Conservation (phyloP, 768 basidiomycete species). For the Psilocybe sp. region DNA sequence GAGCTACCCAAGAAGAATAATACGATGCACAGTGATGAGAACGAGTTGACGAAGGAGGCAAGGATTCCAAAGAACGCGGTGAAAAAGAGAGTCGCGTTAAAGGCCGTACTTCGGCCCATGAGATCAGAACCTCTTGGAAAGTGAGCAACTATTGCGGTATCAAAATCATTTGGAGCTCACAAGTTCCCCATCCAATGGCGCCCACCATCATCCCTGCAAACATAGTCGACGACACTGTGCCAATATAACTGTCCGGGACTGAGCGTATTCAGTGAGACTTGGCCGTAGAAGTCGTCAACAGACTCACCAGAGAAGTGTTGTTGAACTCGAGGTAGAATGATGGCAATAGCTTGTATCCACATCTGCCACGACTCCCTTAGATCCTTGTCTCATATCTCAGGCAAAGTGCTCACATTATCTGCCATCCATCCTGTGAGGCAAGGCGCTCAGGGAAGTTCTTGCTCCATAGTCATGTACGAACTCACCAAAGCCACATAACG, state of each 20-base stretch:
- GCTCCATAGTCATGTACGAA: conserved; percentile 6
- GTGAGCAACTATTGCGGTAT: background rate
- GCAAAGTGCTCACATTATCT: conserved; percentile 65
- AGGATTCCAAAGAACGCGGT: conserved; percentile 86
- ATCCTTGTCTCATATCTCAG: conserved; percentile 12
- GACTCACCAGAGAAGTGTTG: conserved; percentile 73
- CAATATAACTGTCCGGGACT: conserved; percentile 79
- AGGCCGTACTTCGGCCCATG: conserved; percentile 83
- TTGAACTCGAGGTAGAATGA: conserved; percentile 95
- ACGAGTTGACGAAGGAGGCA: conserved; percentile 72
- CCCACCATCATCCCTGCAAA: conserved; percentile 98
- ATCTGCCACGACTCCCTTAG: conserved; percentile 47
- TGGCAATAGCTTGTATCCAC: conserved; percentile 91
- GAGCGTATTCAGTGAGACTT: conserved; percentile 5
- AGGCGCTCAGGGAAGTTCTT: background rate
- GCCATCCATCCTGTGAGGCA: conserved; percentile 77
- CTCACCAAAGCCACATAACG: conserved; percentile 87
- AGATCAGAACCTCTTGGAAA: conserved; percentile 68
- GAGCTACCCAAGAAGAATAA: conserved; percentile 90
- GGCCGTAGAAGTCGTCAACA: background rate
- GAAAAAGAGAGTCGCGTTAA: conserved; percentile 90
- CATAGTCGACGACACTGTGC: conserved; percentile 81
- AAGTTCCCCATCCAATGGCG: conserved; percentile 88
- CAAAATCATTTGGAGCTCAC: conserved; percentile 35
- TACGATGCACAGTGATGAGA: conserved; percentile 63